Conservation (phyloP, 257 asterid genomes). For the Asclepias syriaca region DNA sequence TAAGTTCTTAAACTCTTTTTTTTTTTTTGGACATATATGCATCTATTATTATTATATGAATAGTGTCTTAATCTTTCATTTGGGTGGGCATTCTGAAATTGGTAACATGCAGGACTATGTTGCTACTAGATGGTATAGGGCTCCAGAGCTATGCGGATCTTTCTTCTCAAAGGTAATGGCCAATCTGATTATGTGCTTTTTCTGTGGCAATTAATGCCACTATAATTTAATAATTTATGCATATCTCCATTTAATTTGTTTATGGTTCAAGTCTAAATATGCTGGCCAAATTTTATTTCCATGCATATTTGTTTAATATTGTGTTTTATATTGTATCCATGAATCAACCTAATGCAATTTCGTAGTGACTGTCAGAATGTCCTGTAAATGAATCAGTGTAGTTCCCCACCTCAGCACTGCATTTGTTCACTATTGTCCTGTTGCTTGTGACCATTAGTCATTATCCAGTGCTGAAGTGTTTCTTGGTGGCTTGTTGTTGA, state of each 20-base stretch:
- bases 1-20: background rate
- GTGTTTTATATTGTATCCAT: background rate
- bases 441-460: background rate
- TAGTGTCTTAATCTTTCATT: background rate
- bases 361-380: background rate
- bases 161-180: conserved; percentile 80
- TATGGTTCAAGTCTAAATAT: background rate
- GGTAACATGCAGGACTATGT: conserved; percentile 73
- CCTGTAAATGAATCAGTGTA: background rate
- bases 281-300: background rate
- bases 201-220: background rate
- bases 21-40: background rate
- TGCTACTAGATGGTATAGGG: conserved; percentile 99
- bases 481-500: background rate
- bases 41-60: conserved; percentile 5
- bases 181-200: conserved; percentile 11
- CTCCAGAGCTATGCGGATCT: conserved; percentile 98
- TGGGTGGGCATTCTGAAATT: background rate
- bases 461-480: background rate
- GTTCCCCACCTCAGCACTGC: background rate
- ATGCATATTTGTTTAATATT: background rate
- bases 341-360: background rate
- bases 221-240: background rate
- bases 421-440: background rate
- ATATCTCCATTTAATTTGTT: background rate